A percentile compares a stretch with the other conserved stretches of the same genome.
Evolutionary conservation across 2,329 filamentous ascomycete species (phyloP).

Genomic region (Penicillium sp.): DNA sequence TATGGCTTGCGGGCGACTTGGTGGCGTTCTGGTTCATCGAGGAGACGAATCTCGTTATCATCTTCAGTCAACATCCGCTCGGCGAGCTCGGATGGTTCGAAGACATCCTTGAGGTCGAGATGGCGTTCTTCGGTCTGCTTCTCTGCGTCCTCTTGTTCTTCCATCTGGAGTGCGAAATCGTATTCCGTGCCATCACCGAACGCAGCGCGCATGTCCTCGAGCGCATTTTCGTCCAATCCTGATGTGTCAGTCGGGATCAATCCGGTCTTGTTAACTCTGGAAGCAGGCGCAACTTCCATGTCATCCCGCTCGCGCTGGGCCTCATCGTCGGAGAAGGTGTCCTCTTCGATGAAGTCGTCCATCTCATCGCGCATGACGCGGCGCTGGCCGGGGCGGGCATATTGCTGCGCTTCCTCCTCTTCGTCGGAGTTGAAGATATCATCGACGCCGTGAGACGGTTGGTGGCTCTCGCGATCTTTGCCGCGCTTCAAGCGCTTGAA

Average conservation of each 20-base stretch:
- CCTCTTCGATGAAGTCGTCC: conserved; percentile 96
- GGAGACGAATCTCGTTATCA: conserved; percentile 85
- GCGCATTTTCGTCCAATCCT: conserved; percentile 84
- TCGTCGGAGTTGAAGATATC: conserved; percentile 97
- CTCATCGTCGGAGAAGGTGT: conserved; percentile 85
- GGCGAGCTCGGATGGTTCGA: conserved; percentile 90
- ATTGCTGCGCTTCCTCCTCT: conserved; percentile 65
- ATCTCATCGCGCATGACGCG: conserved; percentile 75
- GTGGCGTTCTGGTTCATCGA: conserved; percentile 90
- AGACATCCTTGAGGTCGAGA: conserved; percentile 94
- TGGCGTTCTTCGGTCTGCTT: conserved; percentile 77
- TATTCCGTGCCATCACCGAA: conserved; percentile 97
- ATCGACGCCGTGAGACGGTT: conserved; percentile 72
- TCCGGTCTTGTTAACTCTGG: conserved; percentile 67
- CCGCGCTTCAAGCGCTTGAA: conserved; percentile 97
- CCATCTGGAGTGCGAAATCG: conserved; percentile 86
- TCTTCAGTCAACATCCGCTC: conserved; percentile 95
- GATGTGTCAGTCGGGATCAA: conserved; percentile 74
- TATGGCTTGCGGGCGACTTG: conserved; percentile 90
- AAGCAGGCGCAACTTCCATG: conserved; percentile 81
- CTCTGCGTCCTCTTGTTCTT: conserved; percentile 79
- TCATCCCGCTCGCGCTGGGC: conserved; percentile 77
- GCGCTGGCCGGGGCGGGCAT: conserved; percentile 50
- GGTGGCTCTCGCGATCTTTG: conserved; percentile 61
- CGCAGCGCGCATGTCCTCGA: conserved; percentile 94